Conservation (phyloP, 768 basidiomycete species). For the Tylopilus intermedius region DNA sequence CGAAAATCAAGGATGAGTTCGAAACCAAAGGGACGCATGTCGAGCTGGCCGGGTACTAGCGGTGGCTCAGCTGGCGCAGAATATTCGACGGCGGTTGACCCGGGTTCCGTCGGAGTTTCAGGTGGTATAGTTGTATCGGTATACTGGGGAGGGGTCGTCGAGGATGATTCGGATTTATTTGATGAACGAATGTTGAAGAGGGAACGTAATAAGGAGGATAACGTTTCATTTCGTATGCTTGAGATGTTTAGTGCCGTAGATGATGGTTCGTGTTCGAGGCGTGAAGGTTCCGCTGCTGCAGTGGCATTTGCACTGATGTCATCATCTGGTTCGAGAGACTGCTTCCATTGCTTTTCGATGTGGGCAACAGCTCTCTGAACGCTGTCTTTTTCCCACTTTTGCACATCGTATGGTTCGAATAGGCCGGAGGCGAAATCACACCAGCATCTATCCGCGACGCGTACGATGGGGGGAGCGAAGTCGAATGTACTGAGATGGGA, state of each 20-base stretch:
- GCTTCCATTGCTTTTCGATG: conserved; percentile 31
- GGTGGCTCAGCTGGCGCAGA: conserved; percentile 13
- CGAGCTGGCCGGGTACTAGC: conserved; percentile 51
- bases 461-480: conserved; percentile 52
- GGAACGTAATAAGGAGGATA: conserved; percentile 23
- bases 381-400: conserved; percentile 69
- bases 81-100: conserved; percentile 2
- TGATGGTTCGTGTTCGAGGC: conserved; percentile 11
- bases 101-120: conserved; percentile 2
- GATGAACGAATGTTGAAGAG: conserved; percentile 17
- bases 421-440: conserved; percentile 67
- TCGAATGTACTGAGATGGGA: conserved; percentile 34
- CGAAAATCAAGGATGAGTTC: conserved; percentile 70
- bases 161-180: background rate
- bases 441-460: conserved; percentile 78
- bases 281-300: conserved; percentile 18
- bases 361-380: conserved; percentile 42
- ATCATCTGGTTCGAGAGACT: conserved; percentile 20
- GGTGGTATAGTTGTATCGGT: background rate
- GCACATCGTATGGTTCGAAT: conserved; percentile 74
- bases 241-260: conserved; percentile 4
- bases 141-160: background rate
- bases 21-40: conserved; percentile 68
- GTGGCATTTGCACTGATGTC: conserved; percentile 27
- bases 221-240: conserved; percentile 13